These are phyloP conservation scores for Serendipita sp. DNA, from an alignment of 768 basidiomycete species.

Conservation along the genomic window DNA sequence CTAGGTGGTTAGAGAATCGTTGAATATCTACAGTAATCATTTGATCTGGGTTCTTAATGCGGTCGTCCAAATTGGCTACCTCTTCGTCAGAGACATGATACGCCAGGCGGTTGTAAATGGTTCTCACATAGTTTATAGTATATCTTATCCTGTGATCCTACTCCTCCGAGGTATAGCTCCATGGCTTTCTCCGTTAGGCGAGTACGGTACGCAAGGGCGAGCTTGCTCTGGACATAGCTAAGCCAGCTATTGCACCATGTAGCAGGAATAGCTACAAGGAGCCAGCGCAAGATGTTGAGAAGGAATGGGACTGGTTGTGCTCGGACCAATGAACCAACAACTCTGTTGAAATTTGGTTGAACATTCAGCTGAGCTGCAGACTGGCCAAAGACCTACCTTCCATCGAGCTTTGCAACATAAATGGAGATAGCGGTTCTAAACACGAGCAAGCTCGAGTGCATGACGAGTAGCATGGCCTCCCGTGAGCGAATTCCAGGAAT, in stretches of 20 bases:
- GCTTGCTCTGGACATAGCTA: conserved; percentile 83
- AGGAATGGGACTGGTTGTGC: conserved; percentile 67
- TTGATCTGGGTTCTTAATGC: conserved; percentile 93
- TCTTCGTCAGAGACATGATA: background rate
- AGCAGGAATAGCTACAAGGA: conserved; percentile 81
- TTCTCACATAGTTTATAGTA: conserved; percentile 82
- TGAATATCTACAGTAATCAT: conserved; percentile 96
- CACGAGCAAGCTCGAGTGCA: conserved; percentile 80
- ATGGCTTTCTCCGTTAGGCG: conserved; percentile 73
- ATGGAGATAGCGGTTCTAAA: conserved; percentile 83
- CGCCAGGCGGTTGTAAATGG: background rate
- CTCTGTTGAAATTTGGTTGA: conserved; percentile 30
- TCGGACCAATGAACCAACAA: conserved; percentile 87
- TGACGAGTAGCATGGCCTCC: conserved; percentile 70
- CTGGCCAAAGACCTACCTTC: conserved; percentile 39
- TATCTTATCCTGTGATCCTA: conserved; percentile 53
- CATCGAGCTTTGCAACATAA: conserved; percentile 88
- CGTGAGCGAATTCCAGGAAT: conserved; percentile 75
- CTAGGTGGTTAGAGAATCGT: conserved; percentile 76
- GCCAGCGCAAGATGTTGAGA: conserved; percentile 74
- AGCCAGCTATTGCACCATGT: conserved; percentile 90
- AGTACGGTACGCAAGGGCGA: conserved; percentile 77
- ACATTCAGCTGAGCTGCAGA: background rate
- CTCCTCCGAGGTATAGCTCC: conserved; percentile 67
- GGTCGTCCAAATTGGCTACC: conserved; percentile 80